Percentiles rank a stretch among this genome's conserved stretches.
Evolutionary conservation across 768 basidiomycete genomes (phyloP).

Genomic region (Hydnum rufescens): DNA sequence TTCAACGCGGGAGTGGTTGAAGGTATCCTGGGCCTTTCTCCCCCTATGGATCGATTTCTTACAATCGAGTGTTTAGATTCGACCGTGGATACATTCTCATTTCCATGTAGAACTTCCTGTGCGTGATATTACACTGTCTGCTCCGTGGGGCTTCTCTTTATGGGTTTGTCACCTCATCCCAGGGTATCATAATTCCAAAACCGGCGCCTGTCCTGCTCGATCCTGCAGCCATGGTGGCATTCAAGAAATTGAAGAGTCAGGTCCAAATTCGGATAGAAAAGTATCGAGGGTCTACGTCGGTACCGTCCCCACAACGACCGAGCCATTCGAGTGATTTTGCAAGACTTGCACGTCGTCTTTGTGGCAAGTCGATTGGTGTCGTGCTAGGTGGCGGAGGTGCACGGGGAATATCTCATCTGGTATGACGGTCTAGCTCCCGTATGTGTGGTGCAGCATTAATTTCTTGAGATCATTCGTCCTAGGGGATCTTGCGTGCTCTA

Average conservation of each 20-base stretch:
- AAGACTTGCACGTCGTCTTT: constrained; percentile 72
- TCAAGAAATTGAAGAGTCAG: constrained; percentile 83
- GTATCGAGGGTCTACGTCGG: constrained; percentile 47
- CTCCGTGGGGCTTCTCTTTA: not conserved
- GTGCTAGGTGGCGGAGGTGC: constrained; percentile 98
- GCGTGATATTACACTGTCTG: constrained; percentile 12
- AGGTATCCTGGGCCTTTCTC: constrained; percentile 27
- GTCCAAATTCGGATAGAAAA: constrained; percentile 79
- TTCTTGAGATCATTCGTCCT: no score
- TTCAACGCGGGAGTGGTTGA: constrained; percentile 89
- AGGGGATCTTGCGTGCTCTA: constrained; percentile 86
- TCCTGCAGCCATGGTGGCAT: constrained; percentile 68
- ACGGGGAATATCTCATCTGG: constrained; percentile 60
- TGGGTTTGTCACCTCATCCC: not conserved
- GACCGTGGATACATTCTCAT: constrained; percentile 92
- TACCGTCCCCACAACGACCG: constrained; percentile 52
- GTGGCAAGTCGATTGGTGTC: constrained; percentile 82
- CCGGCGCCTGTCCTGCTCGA: constrained; percentile 32
- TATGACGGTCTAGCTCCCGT: constrained; percentile 14
- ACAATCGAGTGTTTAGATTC: constrained; percentile 32
- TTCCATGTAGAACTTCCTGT: constrained; percentile 85
- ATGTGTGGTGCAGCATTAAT: not conserved
- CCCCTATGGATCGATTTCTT: constrained; percentile 1
- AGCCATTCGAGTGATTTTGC: constrained; percentile 82
- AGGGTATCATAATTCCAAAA: constrained; percentile 57